Conservation (phyloP, 805 yeast genomes). For the Starmerella powellii region DNA sequence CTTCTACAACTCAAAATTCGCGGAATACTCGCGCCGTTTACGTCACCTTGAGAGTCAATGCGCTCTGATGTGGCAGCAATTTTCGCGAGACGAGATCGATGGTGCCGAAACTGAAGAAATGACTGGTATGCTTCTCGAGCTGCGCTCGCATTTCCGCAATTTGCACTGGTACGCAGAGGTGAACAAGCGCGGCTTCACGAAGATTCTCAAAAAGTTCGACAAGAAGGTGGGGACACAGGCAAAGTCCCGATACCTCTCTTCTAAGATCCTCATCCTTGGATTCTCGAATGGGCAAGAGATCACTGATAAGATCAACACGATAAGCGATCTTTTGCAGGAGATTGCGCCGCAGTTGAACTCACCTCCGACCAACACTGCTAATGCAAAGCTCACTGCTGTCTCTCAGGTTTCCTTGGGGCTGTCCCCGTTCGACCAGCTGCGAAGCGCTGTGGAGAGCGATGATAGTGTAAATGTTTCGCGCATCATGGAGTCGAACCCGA, state of each 20-base stretch:
- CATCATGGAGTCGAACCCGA: constrained; percentile 33
- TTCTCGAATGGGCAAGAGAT: constrained; percentile 65
- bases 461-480: constrained; percentile 35
- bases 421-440: constrained; percentile 10
- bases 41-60: constrained; percentile 29
- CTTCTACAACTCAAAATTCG: constrained; percentile 59
- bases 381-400: not conserved
- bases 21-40: constrained; percentile 64
- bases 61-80: constrained; percentile 14
- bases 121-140: constrained; percentile 56
- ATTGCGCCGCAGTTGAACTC: constrained; percentile 23
- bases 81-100: constrained; percentile 21
- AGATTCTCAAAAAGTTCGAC: constrained; percentile 80
- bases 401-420: constrained; percentile 2
- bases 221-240: constrained; percentile 59
- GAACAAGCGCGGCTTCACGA: constrained; percentile 77
- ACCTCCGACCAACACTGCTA: not conserved
- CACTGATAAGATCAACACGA: constrained; percentile 36
- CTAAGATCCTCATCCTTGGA: constrained; percentile 61
- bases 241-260: constrained; percentile 45
- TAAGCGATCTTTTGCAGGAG: constrained; percentile 23
- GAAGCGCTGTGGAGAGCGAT: constrained; percentile 31
- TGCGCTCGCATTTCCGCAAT: constrained; percentile 64
- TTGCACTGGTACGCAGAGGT: constrained; percentile 90
- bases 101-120: constrained; percentile 55